Evolutionary conservation across 768 basidiomycete species (phyloP).

Genomic region (Cystoderma amianthinum): DNA sequence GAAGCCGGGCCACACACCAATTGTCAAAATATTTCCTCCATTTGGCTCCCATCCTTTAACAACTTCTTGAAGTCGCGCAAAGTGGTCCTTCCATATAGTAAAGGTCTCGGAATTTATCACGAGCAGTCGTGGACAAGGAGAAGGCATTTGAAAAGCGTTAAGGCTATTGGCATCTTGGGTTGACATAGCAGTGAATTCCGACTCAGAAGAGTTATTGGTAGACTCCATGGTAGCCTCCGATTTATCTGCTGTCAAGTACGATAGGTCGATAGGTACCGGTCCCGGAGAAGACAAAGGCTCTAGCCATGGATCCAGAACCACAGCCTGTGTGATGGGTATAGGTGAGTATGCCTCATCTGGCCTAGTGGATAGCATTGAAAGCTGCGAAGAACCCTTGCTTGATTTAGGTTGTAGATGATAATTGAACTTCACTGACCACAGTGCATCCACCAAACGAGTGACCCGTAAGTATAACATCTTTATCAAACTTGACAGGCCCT

Average conservation of each 20-base stretch:
- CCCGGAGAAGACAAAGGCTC: conserved; percentile 65
- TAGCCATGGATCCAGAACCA: conserved; percentile 82
- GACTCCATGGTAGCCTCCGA: conserved; percentile 3
- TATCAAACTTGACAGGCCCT: conserved; percentile 21
- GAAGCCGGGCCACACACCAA: conserved; percentile 25
- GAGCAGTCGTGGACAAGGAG: conserved; percentile 33
- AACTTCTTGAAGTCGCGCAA: conserved; percentile 46
- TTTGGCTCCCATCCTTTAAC: conserved; percentile 48
- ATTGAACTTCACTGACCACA: conserved; percentile 21
- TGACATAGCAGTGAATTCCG: conserved; percentile 7
- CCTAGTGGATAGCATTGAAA: conserved; percentile 47
- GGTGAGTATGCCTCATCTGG: conserved; percentile 30
- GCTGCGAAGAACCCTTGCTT: conserved; percentile 24
- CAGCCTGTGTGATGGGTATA: conserved; percentile 49
- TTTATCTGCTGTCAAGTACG: too few species aligned
- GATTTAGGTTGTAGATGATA: not conserved
- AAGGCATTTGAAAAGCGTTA: not conserved
- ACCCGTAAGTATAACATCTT: conserved; percentile 32
- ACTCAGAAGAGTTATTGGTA: not conserved
- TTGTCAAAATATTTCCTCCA: conserved; percentile 34
- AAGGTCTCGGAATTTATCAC: conserved; percentile 76
- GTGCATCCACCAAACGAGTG: conserved; percentile 44
- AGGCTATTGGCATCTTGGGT: too few species aligned
- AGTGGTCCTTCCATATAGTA: conserved; percentile 76
- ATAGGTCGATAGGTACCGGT: conserved; percentile 24